Conservation (phyloP, 2,329 filamentous ascomycete genomes). For the Colletotrichum filicis region DNA sequence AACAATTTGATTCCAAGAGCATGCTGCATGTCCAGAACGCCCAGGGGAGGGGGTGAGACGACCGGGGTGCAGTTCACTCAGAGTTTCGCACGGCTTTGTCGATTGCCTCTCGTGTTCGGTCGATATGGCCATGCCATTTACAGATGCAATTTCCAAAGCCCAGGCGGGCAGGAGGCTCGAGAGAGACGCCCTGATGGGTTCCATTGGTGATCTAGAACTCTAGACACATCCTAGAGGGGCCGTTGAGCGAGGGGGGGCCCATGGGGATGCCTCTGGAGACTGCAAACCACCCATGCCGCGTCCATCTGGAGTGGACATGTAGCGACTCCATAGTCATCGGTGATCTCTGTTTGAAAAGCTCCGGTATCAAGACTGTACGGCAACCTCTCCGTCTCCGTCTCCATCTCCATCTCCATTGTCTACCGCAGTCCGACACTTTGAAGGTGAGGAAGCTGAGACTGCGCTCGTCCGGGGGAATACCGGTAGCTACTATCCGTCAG, state of each 20-base stretch:
- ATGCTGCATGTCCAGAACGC: neutral
- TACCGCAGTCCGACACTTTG: neutral
- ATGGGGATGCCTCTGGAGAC: neutral
- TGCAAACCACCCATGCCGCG: neutral
- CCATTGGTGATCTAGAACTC: slow-evolving; percentile 30
- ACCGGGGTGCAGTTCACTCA: neutral
- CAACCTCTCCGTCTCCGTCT: neutral
- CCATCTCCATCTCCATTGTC: neutral
- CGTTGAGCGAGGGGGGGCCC: slow-evolving; percentile 11
- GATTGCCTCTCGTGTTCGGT: slow-evolving; percentile 28
- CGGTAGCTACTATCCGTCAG: too few relatives aligned
- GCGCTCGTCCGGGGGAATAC: neutral
- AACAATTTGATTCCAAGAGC: neutral
- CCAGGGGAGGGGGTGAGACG: slow-evolving; percentile 5
- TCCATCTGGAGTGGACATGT: slow-evolving; percentile 27
- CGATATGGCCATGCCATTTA: slow-evolving; percentile 30
- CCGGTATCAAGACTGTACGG: neutral
- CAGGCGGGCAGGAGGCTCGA: slow-evolving; percentile 9
- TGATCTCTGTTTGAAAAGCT: slow-evolving; percentile 13
- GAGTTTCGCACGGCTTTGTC: slow-evolving; percentile 4
- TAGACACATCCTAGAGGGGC: slow-evolving; percentile 15
- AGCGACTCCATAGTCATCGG: neutral
- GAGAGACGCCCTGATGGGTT: slow-evolving; percentile 11
- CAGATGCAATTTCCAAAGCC: slow-evolving; percentile 33
- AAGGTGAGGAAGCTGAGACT: neutral